Evolutionary conservation across 1,139 yeast species (phyloP), one percentile per base, ranked within the genome.

Genomic region (Hyphopichia burtonii): DNA sequence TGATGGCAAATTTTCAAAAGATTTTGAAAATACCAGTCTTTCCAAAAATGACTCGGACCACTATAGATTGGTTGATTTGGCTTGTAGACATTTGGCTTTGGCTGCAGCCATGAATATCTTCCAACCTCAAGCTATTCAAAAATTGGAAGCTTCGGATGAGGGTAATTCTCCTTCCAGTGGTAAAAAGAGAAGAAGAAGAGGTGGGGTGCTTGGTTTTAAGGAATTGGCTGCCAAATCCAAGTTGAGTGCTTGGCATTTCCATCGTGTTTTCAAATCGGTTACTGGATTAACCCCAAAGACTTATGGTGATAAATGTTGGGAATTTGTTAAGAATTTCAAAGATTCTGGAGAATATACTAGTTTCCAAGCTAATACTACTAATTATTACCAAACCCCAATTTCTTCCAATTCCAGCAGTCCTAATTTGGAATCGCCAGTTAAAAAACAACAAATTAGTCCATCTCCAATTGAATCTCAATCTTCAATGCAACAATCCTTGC

Each of bases 221-320:
- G 96, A 88, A 60, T 73, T 88, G 58, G 96, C 96, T 7, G 84
- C 89, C 15, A 86, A 87, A 57, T 84, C 91, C 11, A 86, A 85
- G 51, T 74, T 88, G 45, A 80, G 88, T 19, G 95, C 96, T n/a
- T 88, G 96, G 96, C 96, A 88, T 65, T 88, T 88, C 63, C 96
- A 88, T 67, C 71, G 96, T 42, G 96, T 88, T 30, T 88, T 88
- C 68, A 84, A 89, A 61, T 79, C 85, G 34, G 89, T 88, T 44
- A 86, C 95, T 14, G 91, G 93, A 1, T 74, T 87, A 47, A 88
- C 96, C 0, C 96, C 96, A 31, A 86, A 88, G 66, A 85, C 88
- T 6, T 88, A 88, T 54, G 96, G 96, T 40, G 96, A 88, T 57
- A 83, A 84, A 50, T 86, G 96, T 60, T 85, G 88, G 79, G 87